Base-by-base conservation (phyloP, 2,329 filamentous ascomycete species). In the Emericellopsis atlantica region DNA sequence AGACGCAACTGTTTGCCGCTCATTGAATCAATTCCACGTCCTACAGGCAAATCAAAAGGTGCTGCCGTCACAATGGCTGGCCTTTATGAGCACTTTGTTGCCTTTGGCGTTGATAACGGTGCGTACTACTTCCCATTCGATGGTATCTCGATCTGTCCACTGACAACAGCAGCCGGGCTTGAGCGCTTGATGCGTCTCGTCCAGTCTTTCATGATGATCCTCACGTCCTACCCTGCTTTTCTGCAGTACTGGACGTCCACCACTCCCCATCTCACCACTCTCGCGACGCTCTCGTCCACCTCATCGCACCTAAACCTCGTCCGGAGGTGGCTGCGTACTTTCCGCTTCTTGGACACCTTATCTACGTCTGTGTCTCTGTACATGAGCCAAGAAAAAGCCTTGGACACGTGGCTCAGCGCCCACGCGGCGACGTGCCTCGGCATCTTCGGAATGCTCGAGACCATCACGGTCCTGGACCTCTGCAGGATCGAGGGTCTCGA, bases 361-460 rank as follows among this genome's bases (percentile, higher is more conserved):
- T 54, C 63, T 21, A 54, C 61, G 2, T 73, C 76, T 2, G 69
- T 67, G 52, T 51, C 54, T 3, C 51, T 65, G 24, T 74, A 65
- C 48, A 34, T 44, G 4, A 38, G 55, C 4, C 43, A 47, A 6
- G 36, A 49, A 9, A 53, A 51, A 32, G 45, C 47, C 26, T 44
- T 60, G 31, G 66, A 61, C 39, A 54, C 49, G 22, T 70, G 61
- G 60, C 60, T 84, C 3, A 73, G 77, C 32, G 61, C 80, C 5
- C 59, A 70, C 14, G 68, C 70, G 39, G 72, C 69, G 58, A 71
- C 70, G 6, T 76, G 76, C 50, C 67, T 80, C 39, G 81, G 79
- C 37, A 61, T 81, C 44, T 86, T 84, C 54, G 71, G 81, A 42
- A 60, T 83, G 18, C 63, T 84, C 44, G 83, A 88, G 60, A 72